Base-by-base conservation (phyloP, 73 alveolate genomes). In the Paramecium octaurelia region DNA sequence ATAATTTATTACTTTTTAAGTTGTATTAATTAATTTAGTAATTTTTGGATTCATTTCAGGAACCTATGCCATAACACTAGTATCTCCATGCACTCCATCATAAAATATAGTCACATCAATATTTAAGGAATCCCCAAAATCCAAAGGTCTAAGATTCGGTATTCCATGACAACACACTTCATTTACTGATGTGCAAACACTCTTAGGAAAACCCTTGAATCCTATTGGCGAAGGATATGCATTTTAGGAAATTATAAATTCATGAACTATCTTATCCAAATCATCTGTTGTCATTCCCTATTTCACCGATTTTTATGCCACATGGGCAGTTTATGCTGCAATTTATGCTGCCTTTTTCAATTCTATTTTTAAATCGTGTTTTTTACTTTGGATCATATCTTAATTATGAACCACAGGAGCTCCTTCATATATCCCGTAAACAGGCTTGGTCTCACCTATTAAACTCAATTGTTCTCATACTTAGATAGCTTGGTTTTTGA, bases 151-250 rank as follows among this genome's bases (percentile, higher is more conserved):
- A 27, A 54, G 77, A 86, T 97, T 97, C 31, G 99, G 99, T 35
- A 97, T 93, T 29, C 99, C 99, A 92, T 93, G 99, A 88, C 99
- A 96, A 0, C 97, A 95, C 0, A 97, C 99, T 86, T 98, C 99
- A 94, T 97, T 97, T 9, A 96, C 99, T 27, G 96, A 88, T 5
- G 99, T 96, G 93, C 99, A 98, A 6, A 96, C 98, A 89, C 97
- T 91, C 89, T 97, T 97, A 18, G 99, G 99, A 92, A 98, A 98
- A 58, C 96, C 97, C 96, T 89, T 86, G 92, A 92, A 98, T 92
- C 95, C 98, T 35, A 98, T 92, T 18, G 98, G 98, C 21, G 99
- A 92, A 12, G 99, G 99, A 92, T 95, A 97, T 14, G 99, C 99
- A 54, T 95, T 98, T 48, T 95, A 86, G 12, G 85, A 86, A 92